Conservation (phyloP, 805 yeast species). For the Monosporozyma aerobia region DNA sequence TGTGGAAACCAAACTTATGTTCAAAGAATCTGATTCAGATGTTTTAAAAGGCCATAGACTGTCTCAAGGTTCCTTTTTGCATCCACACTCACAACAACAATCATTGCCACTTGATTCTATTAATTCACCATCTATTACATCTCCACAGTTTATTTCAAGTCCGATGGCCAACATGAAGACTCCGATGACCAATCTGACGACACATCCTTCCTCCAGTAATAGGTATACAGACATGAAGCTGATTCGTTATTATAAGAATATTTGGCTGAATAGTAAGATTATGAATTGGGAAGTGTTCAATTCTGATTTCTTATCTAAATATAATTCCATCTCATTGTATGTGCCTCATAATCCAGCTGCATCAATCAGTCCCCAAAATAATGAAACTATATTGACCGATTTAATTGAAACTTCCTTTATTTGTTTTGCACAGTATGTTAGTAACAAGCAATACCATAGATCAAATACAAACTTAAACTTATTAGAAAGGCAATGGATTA, state of each 20-base stretch:
- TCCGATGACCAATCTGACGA: background rate
- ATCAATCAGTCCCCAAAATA: slow-evolving; percentile 12
- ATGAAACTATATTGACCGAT: slow-evolving; percentile 20
- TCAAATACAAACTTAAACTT: slow-evolving; percentile 28
- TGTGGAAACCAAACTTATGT: slow-evolving; percentile 17
- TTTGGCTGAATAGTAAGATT: slow-evolving; percentile 34
- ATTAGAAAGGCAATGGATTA: slow-evolving; percentile 35
- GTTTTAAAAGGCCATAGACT: slow-evolving; percentile 1
- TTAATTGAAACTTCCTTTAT: slow-evolving; percentile 32
- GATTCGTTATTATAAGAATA: slow-evolving; percentile 27
- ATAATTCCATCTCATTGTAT: slow-evolving; percentile 27
- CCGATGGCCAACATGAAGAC: slow-evolving; percentile 18
- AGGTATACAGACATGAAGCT: slow-evolving; percentile 25
- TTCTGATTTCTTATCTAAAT: slow-evolving; percentile 25
- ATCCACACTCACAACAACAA: slow-evolving; percentile 1
- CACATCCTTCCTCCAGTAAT: slow-evolving; percentile 2
- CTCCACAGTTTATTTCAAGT: slow-evolving; percentile 25
- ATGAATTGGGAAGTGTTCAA: slow-evolving; percentile 29
- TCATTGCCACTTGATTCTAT: slow-evolving; percentile 2
- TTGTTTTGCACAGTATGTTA: slow-evolving; percentile 38
- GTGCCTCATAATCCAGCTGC: slow-evolving; percentile 19
- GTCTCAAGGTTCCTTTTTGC: background rate
- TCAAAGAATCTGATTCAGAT: slow-evolving; percentile 10
- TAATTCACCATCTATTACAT: slow-evolving; percentile 23
- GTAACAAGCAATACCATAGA: slow-evolving; percentile 34